Base-by-base conservation (phyloP, 2,329 filamentous ascomycete genomes). In the Calonectria fujianensis region DNA sequence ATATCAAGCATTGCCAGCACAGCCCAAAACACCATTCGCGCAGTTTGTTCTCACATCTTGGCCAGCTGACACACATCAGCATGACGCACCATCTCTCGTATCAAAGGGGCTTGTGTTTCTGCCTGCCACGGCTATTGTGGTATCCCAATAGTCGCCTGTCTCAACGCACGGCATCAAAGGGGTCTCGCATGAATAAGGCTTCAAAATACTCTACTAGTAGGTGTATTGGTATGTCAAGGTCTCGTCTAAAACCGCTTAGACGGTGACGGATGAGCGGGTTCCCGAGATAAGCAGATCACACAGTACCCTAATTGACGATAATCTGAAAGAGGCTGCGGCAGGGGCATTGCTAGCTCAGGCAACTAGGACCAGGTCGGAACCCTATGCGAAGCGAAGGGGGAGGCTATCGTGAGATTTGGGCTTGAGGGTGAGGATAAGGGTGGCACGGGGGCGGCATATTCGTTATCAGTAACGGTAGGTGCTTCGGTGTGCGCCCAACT, bases 401-500 rank as follows among this genome's bases (percentile, higher is more conserved):
- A 75, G 52, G 75, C 75, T 59, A 76, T 75, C 69, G 71, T 74
- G 71, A 76, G 68, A 35, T 65, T 63, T 50, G 67, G 39, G 41
- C 57, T 50, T 59, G 52, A 69, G 52, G 52, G 31, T 37, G 50
- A 32, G 39, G 52, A 41, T 59, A 57, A 39, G 51, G 39, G 52
- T 35, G 54, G 54, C 65, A 54, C 48, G 45, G 51, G 57, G 71
- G 27, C 29, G 37, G 48, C 41, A 69, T 59, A 77, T 77, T 75
- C 75, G 74, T 71, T 72, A 77, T 76, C 71, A 59, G 73, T 48
- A 16, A 74, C 64, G 54, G 74, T 68, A 61, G 61, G 48, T 72
- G 71, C 65, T 67, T 77, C 71, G 74, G 74, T 74, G 74, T 74
- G 74, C 61, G 50, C 74, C 75, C 74, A 76, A 72, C 74, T 41